A percentile compares a stretch with the other conserved stretches of the same genome.
Evolutionary conservation across 2,329 filamentous ascomycete genomes (phyloP).

Genomic region (Periconia digitata): DNA sequence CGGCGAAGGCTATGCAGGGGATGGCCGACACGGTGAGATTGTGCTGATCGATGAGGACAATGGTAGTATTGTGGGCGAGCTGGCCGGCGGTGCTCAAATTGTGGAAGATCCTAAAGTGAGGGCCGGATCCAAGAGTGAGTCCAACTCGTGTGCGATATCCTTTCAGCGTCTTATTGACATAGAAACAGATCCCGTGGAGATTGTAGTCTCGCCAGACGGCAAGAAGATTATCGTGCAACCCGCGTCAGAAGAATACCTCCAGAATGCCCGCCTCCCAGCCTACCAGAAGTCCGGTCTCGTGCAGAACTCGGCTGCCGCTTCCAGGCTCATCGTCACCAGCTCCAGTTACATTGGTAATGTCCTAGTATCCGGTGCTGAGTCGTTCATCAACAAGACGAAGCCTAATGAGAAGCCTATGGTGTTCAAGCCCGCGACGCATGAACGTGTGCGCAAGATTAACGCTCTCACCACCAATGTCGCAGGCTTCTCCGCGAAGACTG

Average conservation of each 20-base stretch:
- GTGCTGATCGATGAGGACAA: conserved; percentile 95
- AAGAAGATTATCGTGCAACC: conserved; percentile 70
- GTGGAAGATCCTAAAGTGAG: conserved; percentile 75
- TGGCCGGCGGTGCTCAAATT: conserved; percentile 79
- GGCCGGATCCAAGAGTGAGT: conserved; percentile 86
- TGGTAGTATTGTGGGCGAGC: conserved; percentile 89
- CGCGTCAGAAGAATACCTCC: conserved; percentile 69
- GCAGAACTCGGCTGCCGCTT: conserved; percentile 82
- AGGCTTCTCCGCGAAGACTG: conserved; percentile 78
- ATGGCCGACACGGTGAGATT: conserved; percentile 66
- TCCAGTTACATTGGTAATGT: conserved; percentile 78
- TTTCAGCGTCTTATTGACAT: conserved; percentile 23
- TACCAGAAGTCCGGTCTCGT: conserved; percentile 88
- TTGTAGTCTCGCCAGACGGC: conserved; percentile 70
- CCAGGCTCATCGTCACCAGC: conserved; percentile 86
- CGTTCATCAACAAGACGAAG: conserved; percentile 77
- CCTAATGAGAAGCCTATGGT: conserved; percentile 79
- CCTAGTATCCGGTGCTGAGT: conserved; percentile 75
- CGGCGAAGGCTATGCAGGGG: conserved; percentile 72
- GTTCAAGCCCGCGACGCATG: conserved; percentile 82
- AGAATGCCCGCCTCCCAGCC: conserved; percentile 81
- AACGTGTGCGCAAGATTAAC: conserved; percentile 84
- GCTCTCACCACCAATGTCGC: conserved; percentile 80
- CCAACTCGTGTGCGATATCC: background rate
- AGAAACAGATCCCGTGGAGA: conserved; percentile 71